These are phyloP conservation scores for Pythium volutum DNA, from an alignment of 352 stramenopile species.

Conservation along the genomic window DNA sequence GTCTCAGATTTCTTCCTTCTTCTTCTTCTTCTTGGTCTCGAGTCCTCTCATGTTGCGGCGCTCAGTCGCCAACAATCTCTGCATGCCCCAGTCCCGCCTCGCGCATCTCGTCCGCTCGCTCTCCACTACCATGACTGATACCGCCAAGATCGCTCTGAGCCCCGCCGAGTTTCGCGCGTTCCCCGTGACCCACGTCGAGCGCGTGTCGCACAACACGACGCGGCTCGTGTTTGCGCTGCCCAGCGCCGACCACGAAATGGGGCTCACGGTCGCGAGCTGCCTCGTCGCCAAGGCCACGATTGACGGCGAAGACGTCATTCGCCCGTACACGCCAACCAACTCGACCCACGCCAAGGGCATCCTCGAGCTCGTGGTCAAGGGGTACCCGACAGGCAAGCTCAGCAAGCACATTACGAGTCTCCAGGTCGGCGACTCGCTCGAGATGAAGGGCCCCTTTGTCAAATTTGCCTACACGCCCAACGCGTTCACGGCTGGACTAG, in stretches of 20 bases:
- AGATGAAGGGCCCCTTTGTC: conserved; percentile 85
- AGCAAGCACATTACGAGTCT: conserved; percentile 80
- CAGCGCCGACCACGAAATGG: conserved; percentile 57
- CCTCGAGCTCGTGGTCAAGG: conserved; percentile 84
- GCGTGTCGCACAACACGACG: conserved; percentile 66
- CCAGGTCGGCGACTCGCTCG: conserved; percentile 70
- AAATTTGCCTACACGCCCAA: conserved; percentile 88
- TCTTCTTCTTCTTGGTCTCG: too few species aligned
- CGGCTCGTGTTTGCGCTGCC: conserved; percentile 52
- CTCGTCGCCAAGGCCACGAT: conserved; percentile 58
- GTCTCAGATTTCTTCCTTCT: background rate
- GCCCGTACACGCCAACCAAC: conserved; percentile 84
- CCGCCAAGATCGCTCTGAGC: conserved; percentile 37
- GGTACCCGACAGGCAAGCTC: conserved; percentile 78
- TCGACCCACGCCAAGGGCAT: conserved; percentile 66
- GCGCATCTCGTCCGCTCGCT: background rate
- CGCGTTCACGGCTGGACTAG: conserved; percentile 65
- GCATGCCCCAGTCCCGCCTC: background rate
- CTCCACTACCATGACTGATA: conserved; percentile 3
- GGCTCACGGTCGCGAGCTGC: conserved; percentile 57
- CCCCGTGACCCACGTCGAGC: conserved; percentile 56
- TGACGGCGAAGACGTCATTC: conserved; percentile 62
- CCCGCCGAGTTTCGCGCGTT: conserved; percentile 61
- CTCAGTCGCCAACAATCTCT: conserved; percentile 14
- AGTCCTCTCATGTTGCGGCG: background rate